Evolutionary conservation across 192 early-diverging fungal genomes (phyloP), one percentile per base, ranked within the genome.

Genomic region (Entomortierella beljakovae): DNA sequence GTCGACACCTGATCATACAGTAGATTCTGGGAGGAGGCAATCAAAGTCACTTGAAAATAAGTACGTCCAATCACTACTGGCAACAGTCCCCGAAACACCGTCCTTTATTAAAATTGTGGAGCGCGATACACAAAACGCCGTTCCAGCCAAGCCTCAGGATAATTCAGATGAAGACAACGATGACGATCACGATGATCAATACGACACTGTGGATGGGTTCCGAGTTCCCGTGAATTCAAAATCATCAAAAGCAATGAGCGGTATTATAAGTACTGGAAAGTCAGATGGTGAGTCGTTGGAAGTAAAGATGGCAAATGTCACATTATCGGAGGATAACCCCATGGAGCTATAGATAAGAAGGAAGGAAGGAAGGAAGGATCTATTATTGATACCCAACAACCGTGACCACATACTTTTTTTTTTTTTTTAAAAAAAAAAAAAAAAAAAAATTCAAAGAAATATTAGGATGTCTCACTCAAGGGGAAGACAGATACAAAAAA

Each of bases 101-200:
- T 69, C 75, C 1, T 70, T 49, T 26, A 79, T 79, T 55, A 79
- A 65, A 40, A 79, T 79, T 38, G 68, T 79, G 22, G 75, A 79
- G 48, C 61, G 16, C 18, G 73, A 68, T 46, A 68, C 48, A 0
- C 26, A 20, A 26, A 37, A 57, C 2, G 38, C 49, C 20, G n/a
- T 34, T 25, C 56, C 62, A 22, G 16, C 25, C 2, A 58, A 75
- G 3, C 46, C 55, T 3, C 16, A 56, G 57, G 40, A 68, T 37
- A 35, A 48, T 55, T 46, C 37, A 26, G 43, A 46, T n/a, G 56
- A 43, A 7, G 55, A 43, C 20, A 34, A 22, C 15, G 25, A 42
- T 33, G 60, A 57, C 18, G 52, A 71, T 46, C 28, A 43, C 29
- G 32, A 56, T 32, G 29, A 32, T 22, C 31, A 57, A 16, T 38